Evolutionary conservation across 73 alveolate species (phyloP).

Genomic region (Symbiodinium natans): DNA sequence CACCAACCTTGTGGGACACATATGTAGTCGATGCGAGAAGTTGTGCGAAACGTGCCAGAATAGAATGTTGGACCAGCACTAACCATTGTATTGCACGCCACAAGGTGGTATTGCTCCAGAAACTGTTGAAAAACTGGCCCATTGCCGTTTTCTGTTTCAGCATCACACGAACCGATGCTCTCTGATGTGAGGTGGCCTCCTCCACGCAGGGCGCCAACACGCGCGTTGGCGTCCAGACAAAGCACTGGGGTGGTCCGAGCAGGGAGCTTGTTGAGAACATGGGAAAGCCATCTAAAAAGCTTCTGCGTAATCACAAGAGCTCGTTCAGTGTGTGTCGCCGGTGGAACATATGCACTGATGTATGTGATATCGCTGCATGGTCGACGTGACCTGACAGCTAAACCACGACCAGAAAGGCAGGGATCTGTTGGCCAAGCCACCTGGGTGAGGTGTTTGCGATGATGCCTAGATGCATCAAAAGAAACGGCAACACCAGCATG

Average conservation of each 20-base stretch:
- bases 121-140: neutral
- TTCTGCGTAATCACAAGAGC: neutral
- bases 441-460: neutral
- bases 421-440: neutral
- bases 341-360: neutral
- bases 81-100: neutral
- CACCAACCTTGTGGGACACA: neutral
- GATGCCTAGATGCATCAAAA: neutral
- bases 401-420: neutral
- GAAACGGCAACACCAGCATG: slow-evolving; percentile 4
- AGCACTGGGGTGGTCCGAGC: neutral
- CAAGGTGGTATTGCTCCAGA: neutral
- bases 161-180: neutral
- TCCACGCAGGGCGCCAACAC: neutral
- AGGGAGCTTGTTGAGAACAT: neutral
- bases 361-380: neutral
- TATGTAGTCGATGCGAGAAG: neutral
- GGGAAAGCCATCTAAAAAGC: neutral
- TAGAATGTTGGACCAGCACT: neutral
- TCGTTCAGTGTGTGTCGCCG: neutral
- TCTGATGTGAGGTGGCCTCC: neutral
- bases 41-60: neutral
- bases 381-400: neutral
- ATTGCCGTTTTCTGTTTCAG: neutral
- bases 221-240: neutral